Base-by-base conservation (phyloP, 2,329 filamentous ascomycete genomes). In the Colletotrichum neosansevieriae region DNA sequence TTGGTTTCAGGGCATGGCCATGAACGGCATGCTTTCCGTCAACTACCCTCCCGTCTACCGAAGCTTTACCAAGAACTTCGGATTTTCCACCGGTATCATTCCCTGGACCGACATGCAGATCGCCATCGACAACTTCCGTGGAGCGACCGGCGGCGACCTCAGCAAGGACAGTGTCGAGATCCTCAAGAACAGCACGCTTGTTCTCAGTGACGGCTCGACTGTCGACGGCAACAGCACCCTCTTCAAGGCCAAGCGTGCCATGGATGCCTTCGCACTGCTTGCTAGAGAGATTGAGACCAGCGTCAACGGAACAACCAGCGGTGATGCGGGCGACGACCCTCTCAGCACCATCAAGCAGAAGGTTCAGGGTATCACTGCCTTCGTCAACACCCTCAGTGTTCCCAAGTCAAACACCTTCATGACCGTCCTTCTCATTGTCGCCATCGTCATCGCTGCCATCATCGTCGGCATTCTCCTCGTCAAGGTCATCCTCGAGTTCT, bases 1-100 rank as follows among this genome's bases (percentile, higher is more conserved):
- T 70, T 97, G 93, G 88, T 97, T 98, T 79, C 94, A 98, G 80
- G 91, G 92, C 57, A 92, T 98, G 85, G 94, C 96, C 32, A 92
- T 96, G 84, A 98, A 96, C 79, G 94, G 96, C 72, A 98, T 98
- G 96, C 86, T 97, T 78, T 97, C 93, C 68, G 94, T 97, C 74
- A 88, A 91, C 74, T 94, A 97, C 73, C 96, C 96, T 4, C 84
- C 89, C 40, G 89, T 98, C 42, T 98, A 98, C 82, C 89, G 91
- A 73, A 95, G 90, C 78, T 99, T 97, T 80, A 84, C 92, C 70
- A 93, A 93, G 82, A 98, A 98, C 82, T 98, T 99, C 78, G 94
- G 86, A 53, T 98, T 98, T 84, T 95, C 93, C 71, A 92, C 91
- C 32, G 94, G 94, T 58, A 81, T 98, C 65, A 85, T 98, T 64